These are phyloP conservation scores for Rhamnella rubrinervis DNA, from an alignment of 331 rosid genomes.

Conservation along the genomic window DNA sequence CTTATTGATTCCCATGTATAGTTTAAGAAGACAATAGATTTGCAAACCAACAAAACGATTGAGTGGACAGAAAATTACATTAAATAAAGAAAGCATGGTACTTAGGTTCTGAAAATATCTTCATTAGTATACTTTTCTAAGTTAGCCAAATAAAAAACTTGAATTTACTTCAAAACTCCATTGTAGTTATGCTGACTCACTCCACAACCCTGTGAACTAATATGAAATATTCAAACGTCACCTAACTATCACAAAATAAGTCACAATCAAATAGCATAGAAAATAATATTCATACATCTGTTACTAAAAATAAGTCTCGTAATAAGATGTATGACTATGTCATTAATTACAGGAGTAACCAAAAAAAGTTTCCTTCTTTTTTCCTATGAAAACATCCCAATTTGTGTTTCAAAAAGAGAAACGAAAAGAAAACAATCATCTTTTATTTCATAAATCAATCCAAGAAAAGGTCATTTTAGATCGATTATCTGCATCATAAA, in stretches of 20 bases:
- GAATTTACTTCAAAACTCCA: not conserved
- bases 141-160: not conserved
- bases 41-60: not conserved
- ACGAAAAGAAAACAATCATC: not conserved
- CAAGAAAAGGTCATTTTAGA: not conserved
- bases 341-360: not conserved
- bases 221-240: not conserved
- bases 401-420: not conserved
- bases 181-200: not conserved
- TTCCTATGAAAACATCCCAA: not conserved
- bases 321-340: not conserved
- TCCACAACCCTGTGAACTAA: not conserved
- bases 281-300: not conserved
- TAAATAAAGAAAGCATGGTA: no score
- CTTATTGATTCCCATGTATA: not conserved
- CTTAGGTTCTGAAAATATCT: not conserved
- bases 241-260: not conserved
- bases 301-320: not conserved
- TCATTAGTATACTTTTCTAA: not conserved
- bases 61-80: no score
- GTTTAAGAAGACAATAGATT: not conserved
- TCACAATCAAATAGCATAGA: not conserved
- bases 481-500: not conserved
- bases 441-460: not conserved
- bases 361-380: not conserved